These are phyloP conservation scores for Spathaspora sp. DNA, from an alignment of 1,139 yeast species.

Conservation along the genomic window DNA sequence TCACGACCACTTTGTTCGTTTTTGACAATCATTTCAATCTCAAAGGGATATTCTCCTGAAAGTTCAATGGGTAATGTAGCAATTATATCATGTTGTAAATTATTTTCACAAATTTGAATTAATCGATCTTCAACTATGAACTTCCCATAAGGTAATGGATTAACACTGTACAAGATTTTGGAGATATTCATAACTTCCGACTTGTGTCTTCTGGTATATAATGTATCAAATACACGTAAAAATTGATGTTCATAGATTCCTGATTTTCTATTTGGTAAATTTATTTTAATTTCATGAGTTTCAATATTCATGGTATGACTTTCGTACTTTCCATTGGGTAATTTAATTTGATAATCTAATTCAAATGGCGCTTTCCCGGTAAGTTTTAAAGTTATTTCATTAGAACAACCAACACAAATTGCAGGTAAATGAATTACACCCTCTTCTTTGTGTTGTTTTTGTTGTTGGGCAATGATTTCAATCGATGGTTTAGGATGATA, in stretches of 20 bases:
- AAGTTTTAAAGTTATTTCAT: slow-evolving; percentile 25
- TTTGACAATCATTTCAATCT: slow-evolving; percentile 50
- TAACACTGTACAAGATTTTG: slow-evolving; percentile 57
- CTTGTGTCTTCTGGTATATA: slow-evolving; percentile 53
- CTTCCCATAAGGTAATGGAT: slow-evolving; percentile 56
- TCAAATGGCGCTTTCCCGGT: slow-evolving; percentile 73
- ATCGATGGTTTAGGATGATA: slow-evolving; percentile 59
- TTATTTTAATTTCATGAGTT: slow-evolving; percentile 23
- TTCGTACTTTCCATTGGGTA: slow-evolving; percentile 56
- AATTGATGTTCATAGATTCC: slow-evolving; percentile 68
- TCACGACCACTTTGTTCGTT: slow-evolving; percentile 32
- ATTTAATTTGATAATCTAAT: slow-evolving; percentile 61
- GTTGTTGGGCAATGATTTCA: slow-evolving; percentile 21
- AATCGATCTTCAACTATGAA: slow-evolving; percentile 50
- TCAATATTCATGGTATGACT: slow-evolving; percentile 33
- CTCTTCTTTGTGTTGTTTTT: slow-evolving; percentile 21
- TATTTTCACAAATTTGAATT: slow-evolving; percentile 59
- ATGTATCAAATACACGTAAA: slow-evolving; percentile 62
- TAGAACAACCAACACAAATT: slow-evolving; percentile 34
- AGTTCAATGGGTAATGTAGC: slow-evolving; percentile 53
- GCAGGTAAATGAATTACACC: slow-evolving; percentile 26
- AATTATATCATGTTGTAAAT: slow-evolving; percentile 29
- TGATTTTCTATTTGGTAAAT: slow-evolving; percentile 33
- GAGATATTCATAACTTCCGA: slow-evolving; percentile 22
- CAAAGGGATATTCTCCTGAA: slow-evolving; percentile 66